A percentile compares a stretch with the other conserved stretches of the same genome.
Conservation (phyloP, 192 early-diverging fungal genomes). For the Coemansia sp. region DNA sequence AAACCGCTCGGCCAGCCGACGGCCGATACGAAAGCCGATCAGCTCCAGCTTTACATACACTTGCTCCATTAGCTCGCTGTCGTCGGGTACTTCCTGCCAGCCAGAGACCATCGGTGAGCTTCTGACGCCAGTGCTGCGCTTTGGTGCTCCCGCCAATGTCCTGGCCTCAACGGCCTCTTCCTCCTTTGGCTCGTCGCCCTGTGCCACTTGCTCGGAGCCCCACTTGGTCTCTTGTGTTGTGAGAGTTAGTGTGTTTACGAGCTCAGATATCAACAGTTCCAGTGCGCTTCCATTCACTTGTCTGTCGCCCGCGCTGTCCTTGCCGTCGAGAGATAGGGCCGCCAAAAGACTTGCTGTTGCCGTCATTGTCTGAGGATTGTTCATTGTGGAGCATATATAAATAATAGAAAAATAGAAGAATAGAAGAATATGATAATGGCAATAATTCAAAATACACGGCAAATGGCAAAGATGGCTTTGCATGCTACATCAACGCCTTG, state of each 20-base stretch:
- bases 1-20: constrained; percentile 86
- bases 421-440: not conserved
- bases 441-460: not conserved
- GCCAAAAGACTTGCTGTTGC: constrained; percentile 23
- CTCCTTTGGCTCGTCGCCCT: constrained; percentile 13
- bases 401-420: too few relatives aligned
- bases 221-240: constrained; percentile 35
- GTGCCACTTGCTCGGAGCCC: constrained; percentile 20
- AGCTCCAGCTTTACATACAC: constrained; percentile 90
- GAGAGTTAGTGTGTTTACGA: constrained; percentile 38
- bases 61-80: constrained; percentile 79
- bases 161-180: not conserved
- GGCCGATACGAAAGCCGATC: constrained; percentile 88
- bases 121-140: not conserved
- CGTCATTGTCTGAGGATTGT: not conserved
- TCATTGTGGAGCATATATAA: not conserved
- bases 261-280: constrained; percentile 48
- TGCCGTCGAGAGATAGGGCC: constrained; percentile 41
- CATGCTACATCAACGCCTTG: not conserved
- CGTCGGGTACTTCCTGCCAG: constrained; percentile 43
- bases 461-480: not conserved
- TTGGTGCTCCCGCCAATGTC: not conserved
- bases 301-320: constrained; percentile 20
- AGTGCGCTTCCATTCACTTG: constrained; percentile 44
- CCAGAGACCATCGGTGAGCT: constrained; percentile 19